These are phyloP conservation scores for Thielaviopsis musarum DNA, from an alignment of 2,329 filamentous ascomycete species.

Conservation along the genomic window DNA sequence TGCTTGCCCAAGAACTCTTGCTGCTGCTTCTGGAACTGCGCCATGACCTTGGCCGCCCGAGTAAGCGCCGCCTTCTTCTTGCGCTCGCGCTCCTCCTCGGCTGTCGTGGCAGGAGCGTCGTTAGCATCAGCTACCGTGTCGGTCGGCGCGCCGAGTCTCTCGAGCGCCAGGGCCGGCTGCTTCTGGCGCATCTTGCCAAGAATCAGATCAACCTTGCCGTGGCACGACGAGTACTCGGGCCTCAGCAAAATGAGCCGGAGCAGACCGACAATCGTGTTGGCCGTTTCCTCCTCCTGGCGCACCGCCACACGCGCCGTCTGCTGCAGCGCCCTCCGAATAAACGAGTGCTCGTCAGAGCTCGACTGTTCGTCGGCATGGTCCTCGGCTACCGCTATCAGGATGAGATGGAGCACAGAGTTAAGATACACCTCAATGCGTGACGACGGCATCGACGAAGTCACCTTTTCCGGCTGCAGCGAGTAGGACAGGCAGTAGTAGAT, in stretches of 20 bases:
- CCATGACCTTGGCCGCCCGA: slow-evolving; percentile 88
- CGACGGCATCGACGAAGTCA: slow-evolving; percentile 57
- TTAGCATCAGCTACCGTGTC: slow-evolving; percentile 68
- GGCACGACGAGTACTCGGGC: slow-evolving; percentile 64
- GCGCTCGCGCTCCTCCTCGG: slow-evolving; percentile 56
- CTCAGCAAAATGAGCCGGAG: slow-evolving; percentile 45
- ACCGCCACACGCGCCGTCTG: slow-evolving; percentile 41
- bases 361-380: slow-evolving; percentile 47
- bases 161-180: slow-evolving; percentile 52
- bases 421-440: slow-evolving; percentile 83
- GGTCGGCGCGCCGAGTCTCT: slow-evolving; percentile 45
- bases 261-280: slow-evolving; percentile 48
- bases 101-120: slow-evolving; percentile 28
- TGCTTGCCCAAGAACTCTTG: slow-evolving; percentile 87
- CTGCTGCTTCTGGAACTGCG: slow-evolving; percentile 93
- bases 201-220: slow-evolving; percentile 69
- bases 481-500: slow-evolving; percentile 81
- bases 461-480: slow-evolving; percentile 48
- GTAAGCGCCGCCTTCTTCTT: slow-evolving; percentile 86
- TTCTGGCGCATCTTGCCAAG: slow-evolving; percentile 74
- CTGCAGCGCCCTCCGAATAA: slow-evolving; percentile 53
- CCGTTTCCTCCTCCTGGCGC: slow-evolving; percentile 28
- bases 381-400: slow-evolving; percentile 72
- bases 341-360: slow-evolving; percentile 39
- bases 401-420: slow-evolving; percentile 76